These are phyloP conservation scores for Rubia tinctorum DNA, from an alignment of 305 asterid species.

Conservation along the genomic window DNA sequence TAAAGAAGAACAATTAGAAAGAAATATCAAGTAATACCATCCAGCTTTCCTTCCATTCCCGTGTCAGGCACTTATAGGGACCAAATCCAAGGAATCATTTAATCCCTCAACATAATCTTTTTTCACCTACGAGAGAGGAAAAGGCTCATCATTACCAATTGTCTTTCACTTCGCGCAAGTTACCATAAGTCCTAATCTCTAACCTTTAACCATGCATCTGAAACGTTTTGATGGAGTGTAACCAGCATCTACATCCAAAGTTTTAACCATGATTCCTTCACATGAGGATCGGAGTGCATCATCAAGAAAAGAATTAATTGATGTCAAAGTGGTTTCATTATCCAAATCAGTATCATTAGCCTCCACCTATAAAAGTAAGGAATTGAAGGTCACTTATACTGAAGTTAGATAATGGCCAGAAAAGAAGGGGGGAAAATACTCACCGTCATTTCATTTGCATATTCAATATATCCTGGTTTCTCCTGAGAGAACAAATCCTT, in stretches of 20 bases:
- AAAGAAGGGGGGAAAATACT: constrained; percentile 27
- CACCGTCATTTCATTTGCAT: constrained; percentile 79
- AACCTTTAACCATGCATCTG: constrained; percentile 97
- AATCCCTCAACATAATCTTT: constrained; percentile 86
- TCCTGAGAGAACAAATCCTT: constrained; percentile 61
- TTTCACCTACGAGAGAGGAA: constrained; percentile 58
- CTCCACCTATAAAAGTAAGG: constrained; percentile 58
- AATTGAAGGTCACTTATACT: constrained; percentile 14
- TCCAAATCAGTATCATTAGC: constrained; percentile 47
- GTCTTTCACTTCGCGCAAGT: background rate
- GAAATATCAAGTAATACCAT: constrained; percentile 46
- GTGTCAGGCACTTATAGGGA: constrained; percentile 93
- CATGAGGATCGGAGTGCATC: constrained; percentile 70
- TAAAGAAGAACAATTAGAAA: background rate
- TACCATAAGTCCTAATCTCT: background rate
- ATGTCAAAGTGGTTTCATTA: constrained; percentile 58
- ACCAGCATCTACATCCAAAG: constrained; percentile 73
- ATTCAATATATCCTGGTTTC: constrained; percentile 75
- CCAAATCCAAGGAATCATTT: constrained; percentile 86
- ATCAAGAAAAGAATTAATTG: constrained; percentile 60
- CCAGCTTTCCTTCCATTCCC: constrained; percentile 98
- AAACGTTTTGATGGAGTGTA: constrained; percentile 89
- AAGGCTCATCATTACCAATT: background rate
- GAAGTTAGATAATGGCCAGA: constrained; percentile 9
- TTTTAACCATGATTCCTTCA: constrained; percentile 93